phyloP scores from a whole-genome alignment of 192 early-diverging fungal species.

The Linnemannia exigua region DNA sequence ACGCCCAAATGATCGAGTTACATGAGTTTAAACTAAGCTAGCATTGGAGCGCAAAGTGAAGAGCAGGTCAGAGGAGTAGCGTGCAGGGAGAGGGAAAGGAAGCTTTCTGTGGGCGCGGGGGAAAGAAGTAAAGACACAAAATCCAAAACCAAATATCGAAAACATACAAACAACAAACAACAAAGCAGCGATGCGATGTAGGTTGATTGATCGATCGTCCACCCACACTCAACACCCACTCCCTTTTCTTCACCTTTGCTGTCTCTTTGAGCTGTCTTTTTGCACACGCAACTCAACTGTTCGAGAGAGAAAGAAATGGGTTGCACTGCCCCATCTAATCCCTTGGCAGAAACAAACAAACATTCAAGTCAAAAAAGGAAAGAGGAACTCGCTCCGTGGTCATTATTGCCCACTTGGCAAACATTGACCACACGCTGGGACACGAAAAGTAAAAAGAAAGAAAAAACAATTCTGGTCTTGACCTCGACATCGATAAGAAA shows the following conservation, averaged over 20 bases:
- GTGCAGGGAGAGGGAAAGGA: neutral
- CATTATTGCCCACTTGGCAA: neutral
- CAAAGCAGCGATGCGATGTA: too few relatives aligned
- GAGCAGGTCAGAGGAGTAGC: neutral
- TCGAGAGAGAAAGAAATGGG: too few relatives aligned
- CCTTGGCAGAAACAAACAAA: neutral
- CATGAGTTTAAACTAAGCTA: neutral
- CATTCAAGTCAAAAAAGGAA: constrained; percentile 8
- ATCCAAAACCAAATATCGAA: neutral
- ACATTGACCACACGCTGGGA: neutral
- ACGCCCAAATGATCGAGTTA: neutral
- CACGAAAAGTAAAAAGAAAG: neutral
- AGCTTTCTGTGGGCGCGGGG: neutral
- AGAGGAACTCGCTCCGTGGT: constrained; percentile 6
- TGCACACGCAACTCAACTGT: too few relatives aligned
- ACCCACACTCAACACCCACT: too few relatives aligned
- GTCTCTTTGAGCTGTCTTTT: too few relatives aligned
- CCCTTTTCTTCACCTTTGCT: too few relatives aligned
- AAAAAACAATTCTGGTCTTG: neutral
- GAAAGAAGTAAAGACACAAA: neutral
- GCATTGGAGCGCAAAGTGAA: neutral
- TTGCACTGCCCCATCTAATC: too few relatives aligned
- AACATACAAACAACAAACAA: neutral
- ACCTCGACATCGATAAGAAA: neutral
- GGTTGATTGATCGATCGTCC: too few relatives aligned